Evolutionary conservation across 208 protist species (phyloP), one percentile per base, ranked within the genome.

Genomic region (Trypanosoma conorhini): DNA sequence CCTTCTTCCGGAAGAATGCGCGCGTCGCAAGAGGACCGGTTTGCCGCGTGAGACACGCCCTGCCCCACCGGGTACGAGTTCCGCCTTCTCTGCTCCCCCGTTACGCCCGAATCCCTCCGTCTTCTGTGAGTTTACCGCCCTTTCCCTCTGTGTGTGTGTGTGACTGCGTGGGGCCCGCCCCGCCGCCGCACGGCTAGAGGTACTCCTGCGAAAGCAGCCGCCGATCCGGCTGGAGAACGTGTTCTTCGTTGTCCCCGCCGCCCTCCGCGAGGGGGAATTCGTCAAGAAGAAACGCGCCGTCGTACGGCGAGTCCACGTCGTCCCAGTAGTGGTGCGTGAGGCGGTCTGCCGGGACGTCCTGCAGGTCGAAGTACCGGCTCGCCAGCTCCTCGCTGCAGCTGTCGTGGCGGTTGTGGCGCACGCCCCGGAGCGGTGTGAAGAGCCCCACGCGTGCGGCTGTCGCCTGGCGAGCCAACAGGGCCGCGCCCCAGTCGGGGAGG

Each of bases 291-390:
- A 74, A 44, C 21, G 35, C n/a, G 38, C 63, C 48, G 19, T 75
- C 70, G 64, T 88, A 91, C 19, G 83, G 81, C 3, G 79, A 74
- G 26, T 74, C 40, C 44, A 62, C n/a, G 67, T 84, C 68, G 10
- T 83, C 82, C 88, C 90, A 95, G 68, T 91, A 95, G 55, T 83
- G 85, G 65, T 95, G 87, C 0, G 79, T 91, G 15, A 95, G 86
- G 8, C 83, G 79, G 54, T 86, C 78, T 5, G 82, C 81, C 46
- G 93, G 80, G 42, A 95, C 79, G 59, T 95, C 90, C 28, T 93
- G 86, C 9, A 92, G 48, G 31, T 95, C 90, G 70, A 95, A 95
- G 64, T 88, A 65, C 1, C 46, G 70, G 21, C 51, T 68, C 26
- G 24, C 67, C 24, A 58, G 19, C 7, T 67, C 40, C 50, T 79